Evolutionary conservation across 2,329 filamentous ascomycete genomes (phyloP).

Genomic region (Trichophyton simii): DNA sequence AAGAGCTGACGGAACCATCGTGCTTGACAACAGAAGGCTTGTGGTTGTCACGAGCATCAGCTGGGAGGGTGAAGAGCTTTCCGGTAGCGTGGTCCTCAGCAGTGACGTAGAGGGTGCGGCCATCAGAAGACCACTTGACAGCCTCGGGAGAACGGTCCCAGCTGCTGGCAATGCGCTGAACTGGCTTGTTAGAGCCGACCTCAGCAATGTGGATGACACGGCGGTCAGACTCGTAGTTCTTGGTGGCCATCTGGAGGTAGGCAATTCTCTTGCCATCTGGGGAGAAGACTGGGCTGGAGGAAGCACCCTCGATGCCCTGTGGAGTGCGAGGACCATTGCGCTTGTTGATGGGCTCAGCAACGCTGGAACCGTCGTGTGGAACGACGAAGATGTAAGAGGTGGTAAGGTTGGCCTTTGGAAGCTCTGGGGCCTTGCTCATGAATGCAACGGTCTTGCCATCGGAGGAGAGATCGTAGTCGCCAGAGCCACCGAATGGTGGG

Average conservation of each 20-base stretch:
- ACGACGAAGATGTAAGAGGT: conserved; percentile 72
- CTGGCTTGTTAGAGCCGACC: conserved; percentile 22
- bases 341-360: conserved; percentile 35
- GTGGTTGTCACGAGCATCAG: conserved; percentile 22
- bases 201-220: conserved; percentile 34
- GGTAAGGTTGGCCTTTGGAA: conserved; percentile 48
- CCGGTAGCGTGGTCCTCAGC: conserved; percentile 57
- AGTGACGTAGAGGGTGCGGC: conserved; percentile 55
- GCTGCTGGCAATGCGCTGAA: conserved; percentile 27
- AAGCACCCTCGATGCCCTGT: conserved; percentile 45
- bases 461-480: conserved; percentile 58
- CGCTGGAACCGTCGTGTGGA: conserved; percentile 49
- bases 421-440: conserved; percentile 32
- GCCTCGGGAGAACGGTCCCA: conserved; percentile 44
- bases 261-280: conserved; percentile 57
- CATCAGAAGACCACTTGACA: conserved; percentile 41
- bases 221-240: conserved; percentile 72
- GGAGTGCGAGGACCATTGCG: conserved; percentile 26
- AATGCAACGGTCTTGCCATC: conserved; percentile 31
- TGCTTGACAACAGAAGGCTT: conserved; percentile 28
- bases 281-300: conserved; percentile 59
- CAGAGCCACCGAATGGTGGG: conserved; percentile 60
- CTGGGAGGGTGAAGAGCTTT: conserved; percentile 26
- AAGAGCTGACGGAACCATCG: conserved; percentile 21
- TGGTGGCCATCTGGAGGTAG: conserved; percentile 65